Evolutionary conservation across 1,284 basidiomycete genomes (phyloP), one percentile per base, ranked within the genome.

Genomic region (Cryptococcus sp.): DNA sequence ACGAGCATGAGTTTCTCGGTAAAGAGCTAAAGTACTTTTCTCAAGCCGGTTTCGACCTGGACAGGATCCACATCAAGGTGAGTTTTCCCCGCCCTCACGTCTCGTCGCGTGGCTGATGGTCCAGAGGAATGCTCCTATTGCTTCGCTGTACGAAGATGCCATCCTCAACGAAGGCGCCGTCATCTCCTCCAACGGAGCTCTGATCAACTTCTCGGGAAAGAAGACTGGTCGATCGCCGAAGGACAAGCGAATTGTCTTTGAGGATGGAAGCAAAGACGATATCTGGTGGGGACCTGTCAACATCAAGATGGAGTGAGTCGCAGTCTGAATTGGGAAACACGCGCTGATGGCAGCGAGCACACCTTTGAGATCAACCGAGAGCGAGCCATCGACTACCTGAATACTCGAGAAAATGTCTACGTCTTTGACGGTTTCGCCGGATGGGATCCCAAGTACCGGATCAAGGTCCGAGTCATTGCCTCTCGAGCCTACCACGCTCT

Each of bases 221-320:
- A 99, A 99, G 81, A 98, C 95, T 3, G 95, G 95, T 55, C 84
- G 95, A 49, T 87, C 84, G 64, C 94, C 95, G 56, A 98, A 98
- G 76, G 95, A 99, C 83, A 99, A 98, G 83, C 91, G 95, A 65
- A 97, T 99, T 66, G 95, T 99, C 69, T 97, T 82, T 73, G 94
- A 99, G 74, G 94, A 98, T 68, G 87, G 89, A 50, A 88, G 85
- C 76, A 97, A 92, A 75, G 92, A 97, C 71, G 84, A 97, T 60
- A 87, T 99, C 74, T 98, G 95, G 94, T 98, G 95, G 95, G 94
- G 95, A 39, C 87, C 90, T 47, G 93, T 99, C 66, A 99, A 99
- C 79, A 98, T 98, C 78, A 95, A 95, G 81, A 87, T 97, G 85
- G 94, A 97, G 87, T 90, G 69, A 65, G 87, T 80, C 31, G 3